Evolutionary conservation across 1,139 yeast species (phyloP).

Genomic region (Yamadazyma atmosphaerica): DNA sequence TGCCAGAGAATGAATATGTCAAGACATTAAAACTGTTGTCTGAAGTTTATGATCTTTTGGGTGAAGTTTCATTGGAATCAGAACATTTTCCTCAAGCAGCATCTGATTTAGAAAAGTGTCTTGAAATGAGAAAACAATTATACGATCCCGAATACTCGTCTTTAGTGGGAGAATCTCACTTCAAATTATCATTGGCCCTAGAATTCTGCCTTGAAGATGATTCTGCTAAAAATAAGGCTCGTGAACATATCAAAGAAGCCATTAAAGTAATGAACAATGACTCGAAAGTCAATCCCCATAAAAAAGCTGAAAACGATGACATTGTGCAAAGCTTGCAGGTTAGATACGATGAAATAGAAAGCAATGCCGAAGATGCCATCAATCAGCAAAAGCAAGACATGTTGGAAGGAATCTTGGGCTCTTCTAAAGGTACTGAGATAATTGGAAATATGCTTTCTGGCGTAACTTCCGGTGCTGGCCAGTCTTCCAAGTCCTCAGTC

Average conservation of each 20-base stretch:
- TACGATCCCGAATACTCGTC: conserved; percentile 52
- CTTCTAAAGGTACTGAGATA: conserved; percentile 12
- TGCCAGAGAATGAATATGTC: conserved; percentile 32
- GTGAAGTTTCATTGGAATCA: conserved; percentile 86
- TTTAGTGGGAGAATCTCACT: conserved; percentile 75
- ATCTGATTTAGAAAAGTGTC: conserved; percentile 58
- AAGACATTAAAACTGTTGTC: conserved; percentile 56
- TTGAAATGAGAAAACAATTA: conserved; percentile 56
- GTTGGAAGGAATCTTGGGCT: conserved; percentile 62
- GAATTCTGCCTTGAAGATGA: conserved; percentile 66
- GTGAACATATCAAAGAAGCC: conserved; percentile 59
- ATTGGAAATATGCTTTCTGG: conserved; percentile 8
- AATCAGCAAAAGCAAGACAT: conserved; percentile 58
- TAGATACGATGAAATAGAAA: conserved; percentile 53
- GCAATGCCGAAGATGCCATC: conserved; percentile 51
- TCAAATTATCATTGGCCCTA: conserved; percentile 75
- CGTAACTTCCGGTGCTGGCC: conserved; percentile 4
- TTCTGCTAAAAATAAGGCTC: conserved; percentile 50
- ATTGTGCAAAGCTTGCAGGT: conserved; percentile 54
- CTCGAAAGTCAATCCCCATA: conserved; percentile 26
- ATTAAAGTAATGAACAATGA: conserved; percentile 58
- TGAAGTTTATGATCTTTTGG: conserved; percentile 76
- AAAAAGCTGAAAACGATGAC: conserved; percentile 45
- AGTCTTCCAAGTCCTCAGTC: conserved; percentile 16
- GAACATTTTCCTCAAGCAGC: conserved; percentile 81